Base-by-base conservation (phyloP, 2,329 filamentous ascomycete genomes). In the Elsinoe australis region DNA sequence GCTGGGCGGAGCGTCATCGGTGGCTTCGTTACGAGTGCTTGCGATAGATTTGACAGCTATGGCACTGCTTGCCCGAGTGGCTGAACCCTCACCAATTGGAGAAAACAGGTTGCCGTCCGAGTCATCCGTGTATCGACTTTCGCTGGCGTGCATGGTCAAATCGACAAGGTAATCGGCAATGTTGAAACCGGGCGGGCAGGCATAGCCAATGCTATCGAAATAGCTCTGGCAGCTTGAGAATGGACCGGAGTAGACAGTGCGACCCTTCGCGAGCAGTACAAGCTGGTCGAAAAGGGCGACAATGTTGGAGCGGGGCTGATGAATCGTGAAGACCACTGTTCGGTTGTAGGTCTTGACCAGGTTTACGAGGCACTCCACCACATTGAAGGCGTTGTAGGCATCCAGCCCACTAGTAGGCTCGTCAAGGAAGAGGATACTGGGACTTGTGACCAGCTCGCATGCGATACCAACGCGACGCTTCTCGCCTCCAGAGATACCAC, bases 111-210 rank as follows among this genome's bases (percentile, higher is more conserved):
- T 51, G 15, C 72, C 76, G 35, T 76, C 69, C 46, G 75, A 73
- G 4, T 48, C 45, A 17, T 48, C 45, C 10, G 45, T 34, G 24
- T 48, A 48, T 17, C 33, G 19, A 24, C 45, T 48, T 18, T 38
- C 17, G 51, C 85, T 79, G 18, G 88, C 89, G 63, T 98, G 92
- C 90, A 98, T 96, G 0, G 92, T 96, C 32, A 98, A 74, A 63
- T 98, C 92, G 22, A 98, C 89, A 4, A 98, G 78, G 61, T 95
- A 98, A 64, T 98, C 92, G 3, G 92, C 92, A 65, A 98, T 96
- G 60, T 98, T 98, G 76, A 96, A 98, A 2, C 94, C 94, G 18
- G 89, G 84, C 8, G 92, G 92, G 61, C 94, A 98, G 41, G 85
- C 74, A 64, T 95, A 98, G 34, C 92, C 94, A 52, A 95, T 82